phyloP scores from a whole-genome alignment of 306 rosid genomes.

The Dryas alaskensis region DNA sequence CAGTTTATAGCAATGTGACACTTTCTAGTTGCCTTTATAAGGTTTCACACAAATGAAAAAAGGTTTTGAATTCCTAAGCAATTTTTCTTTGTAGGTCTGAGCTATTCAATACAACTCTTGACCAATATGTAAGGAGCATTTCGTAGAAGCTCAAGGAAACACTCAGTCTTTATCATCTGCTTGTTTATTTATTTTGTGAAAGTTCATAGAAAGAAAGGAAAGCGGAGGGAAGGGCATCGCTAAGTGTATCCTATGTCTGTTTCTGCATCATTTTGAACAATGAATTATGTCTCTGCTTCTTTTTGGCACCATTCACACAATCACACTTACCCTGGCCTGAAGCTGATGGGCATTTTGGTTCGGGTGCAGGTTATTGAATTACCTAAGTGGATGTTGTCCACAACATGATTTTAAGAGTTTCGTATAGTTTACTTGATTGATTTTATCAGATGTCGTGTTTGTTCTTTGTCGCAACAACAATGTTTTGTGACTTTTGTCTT shows the following conservation, averaged over 20 bases:
- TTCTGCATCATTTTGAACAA: not conserved
- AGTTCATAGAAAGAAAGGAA: not conserved
- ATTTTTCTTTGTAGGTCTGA: constrained; percentile 57
- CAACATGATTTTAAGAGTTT: not conserved
- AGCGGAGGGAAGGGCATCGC: not conserved
- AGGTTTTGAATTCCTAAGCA: not conserved
- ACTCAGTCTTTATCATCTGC: not conserved
- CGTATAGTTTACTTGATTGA: too few species aligned
- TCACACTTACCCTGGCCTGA: not conserved
- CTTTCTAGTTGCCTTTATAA: not conserved
- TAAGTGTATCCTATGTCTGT: not conserved
- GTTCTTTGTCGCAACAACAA: too few species aligned
- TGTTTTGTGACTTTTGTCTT: too few species aligned
- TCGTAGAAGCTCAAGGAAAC: constrained; percentile 41
- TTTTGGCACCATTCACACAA: not conserved
- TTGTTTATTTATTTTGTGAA: not conserved
- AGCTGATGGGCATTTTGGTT: not conserved
- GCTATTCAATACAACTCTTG: constrained; percentile 83
- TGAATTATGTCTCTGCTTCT: not conserved
- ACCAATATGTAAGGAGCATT: constrained; percentile 86
- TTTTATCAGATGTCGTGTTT: too few species aligned
- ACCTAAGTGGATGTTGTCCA: not conserved
- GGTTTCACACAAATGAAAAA: not conserved
- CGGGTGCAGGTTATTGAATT: not conserved
- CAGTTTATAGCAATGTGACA: not conserved